A percentile compares a stretch with the other conserved stretches of the same genome.
Conservation (phyloP, 345 rosid genomes). For the Microthlaspi erraticum region DNA sequence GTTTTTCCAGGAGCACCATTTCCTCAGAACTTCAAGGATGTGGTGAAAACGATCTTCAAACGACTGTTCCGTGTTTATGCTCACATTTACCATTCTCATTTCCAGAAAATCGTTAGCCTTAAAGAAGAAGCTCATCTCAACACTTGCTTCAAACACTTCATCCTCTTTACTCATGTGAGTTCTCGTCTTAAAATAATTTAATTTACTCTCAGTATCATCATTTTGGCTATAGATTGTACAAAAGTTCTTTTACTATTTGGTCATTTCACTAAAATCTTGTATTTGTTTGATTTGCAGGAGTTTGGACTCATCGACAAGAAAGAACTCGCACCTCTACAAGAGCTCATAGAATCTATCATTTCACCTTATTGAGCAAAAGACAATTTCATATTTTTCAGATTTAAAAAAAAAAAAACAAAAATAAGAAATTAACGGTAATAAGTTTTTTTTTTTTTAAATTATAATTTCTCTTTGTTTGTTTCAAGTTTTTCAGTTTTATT, state of each 20-base stretch:
- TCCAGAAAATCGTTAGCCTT: constrained; percentile 98
- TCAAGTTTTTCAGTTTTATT: not conserved
- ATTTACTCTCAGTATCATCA: not conserved
- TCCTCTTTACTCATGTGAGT: constrained; percentile 93
- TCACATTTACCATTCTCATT: constrained; percentile 94
- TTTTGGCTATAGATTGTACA: not conserved
- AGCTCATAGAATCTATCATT: constrained; percentile 86
- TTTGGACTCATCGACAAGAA: constrained; percentile 94
- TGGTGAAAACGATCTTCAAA: constrained; percentile 95
- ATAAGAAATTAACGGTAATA: constrained; percentile 32
- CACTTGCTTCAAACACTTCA: constrained; percentile 98
- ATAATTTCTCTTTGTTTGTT: constrained; percentile 20
- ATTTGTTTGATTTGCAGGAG: constrained; percentile 57
- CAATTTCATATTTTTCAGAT: constrained; percentile 26
- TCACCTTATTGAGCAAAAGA: constrained; percentile 64
- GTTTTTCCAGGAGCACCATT: constrained; percentile 77
- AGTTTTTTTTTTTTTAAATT: constrained; percentile 5
- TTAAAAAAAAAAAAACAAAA: not conserved
- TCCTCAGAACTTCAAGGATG: constrained; percentile 95
- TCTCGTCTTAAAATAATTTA: not conserved
- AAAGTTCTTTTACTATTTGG: not conserved
- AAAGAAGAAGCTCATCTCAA: constrained; percentile 99
- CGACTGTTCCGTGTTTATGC: constrained; percentile 96
- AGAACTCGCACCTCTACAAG: constrained; percentile 98
- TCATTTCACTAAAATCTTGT: not conserved